These are phyloP conservation scores for Pugionium cornutum DNA, from an alignment of 345 rosid species.

Conservation along the genomic window DNA sequence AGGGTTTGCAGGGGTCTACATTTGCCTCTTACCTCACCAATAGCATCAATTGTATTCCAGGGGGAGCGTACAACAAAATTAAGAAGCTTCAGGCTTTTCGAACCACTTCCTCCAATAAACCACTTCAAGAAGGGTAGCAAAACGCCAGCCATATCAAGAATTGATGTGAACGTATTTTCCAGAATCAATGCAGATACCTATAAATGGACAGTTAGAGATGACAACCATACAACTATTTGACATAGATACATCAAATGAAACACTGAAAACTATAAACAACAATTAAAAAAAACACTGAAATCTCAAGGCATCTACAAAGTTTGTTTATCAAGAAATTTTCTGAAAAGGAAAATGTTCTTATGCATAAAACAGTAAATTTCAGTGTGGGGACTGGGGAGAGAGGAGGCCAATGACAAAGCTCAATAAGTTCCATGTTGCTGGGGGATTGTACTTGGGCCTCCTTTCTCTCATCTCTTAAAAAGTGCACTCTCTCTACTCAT, in stretches of 20 bases:
- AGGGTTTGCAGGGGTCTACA: constrained; percentile 12
- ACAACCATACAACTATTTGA: constrained; percentile 15
- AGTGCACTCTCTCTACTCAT: neutral
- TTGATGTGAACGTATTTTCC: constrained; percentile 97
- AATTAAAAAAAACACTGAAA: neutral
- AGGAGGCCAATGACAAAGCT: neutral
- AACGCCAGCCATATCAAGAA: constrained; percentile 99
- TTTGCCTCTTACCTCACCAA: constrained; percentile 68
- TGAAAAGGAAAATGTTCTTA: neutral
- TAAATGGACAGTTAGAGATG: constrained; percentile 17
- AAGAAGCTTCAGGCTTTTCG: constrained; percentile 79
- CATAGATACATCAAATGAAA: neutral
- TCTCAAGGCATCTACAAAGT: constrained; percentile 1
- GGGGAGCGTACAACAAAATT: constrained; percentile 97
- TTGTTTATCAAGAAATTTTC: neutral
- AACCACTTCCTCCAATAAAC: constrained; percentile 84
- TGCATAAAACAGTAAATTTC: constrained; percentile 3
- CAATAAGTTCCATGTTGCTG: neutral
- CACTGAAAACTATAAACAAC: constrained; percentile 10
- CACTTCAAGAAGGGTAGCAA: constrained; percentile 88
- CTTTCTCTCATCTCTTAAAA: neutral
- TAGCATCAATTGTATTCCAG: constrained; percentile 84
- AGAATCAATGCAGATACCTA: constrained; percentile 84
- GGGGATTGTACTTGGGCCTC: neutral
- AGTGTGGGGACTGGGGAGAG: neutral